These are phyloP conservation scores for Daldinia sp. DNA, from an alignment of 2,329 filamentous ascomycete species.

Conservation along the genomic window DNA sequence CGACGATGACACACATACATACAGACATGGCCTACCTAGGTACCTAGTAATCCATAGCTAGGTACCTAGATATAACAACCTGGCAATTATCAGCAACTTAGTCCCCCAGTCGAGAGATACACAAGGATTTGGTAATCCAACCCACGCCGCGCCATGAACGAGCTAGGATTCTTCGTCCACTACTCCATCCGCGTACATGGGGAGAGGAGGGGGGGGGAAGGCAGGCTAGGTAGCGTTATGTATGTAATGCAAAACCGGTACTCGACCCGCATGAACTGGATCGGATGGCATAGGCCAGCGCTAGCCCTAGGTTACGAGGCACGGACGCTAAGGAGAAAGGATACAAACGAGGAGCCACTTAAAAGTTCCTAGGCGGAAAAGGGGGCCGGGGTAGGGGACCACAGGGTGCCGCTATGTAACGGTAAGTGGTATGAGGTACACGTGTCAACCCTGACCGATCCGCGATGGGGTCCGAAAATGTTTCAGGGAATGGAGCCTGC, in stretches of 20 bases:
- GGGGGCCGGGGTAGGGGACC: constrained; percentile 6
- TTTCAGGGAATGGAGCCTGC: background rate
- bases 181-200: background rate
- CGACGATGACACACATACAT: constrained; percentile 16
- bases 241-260: constrained; percentile 17
- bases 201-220: too few relatives aligned
- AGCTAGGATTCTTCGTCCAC: background rate
- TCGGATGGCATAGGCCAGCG: constrained; percentile 1
- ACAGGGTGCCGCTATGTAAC: background rate
- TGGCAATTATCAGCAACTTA: constrained; percentile 6
- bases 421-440: constrained; percentile 2
- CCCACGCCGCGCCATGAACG: background rate
- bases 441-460: constrained; percentile 6
- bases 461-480: background rate
- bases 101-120: constrained; percentile 1
- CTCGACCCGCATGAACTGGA: constrained; percentile 26
- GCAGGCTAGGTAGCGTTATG: too few relatives aligned
- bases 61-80: background rate
- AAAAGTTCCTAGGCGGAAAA: constrained; percentile 7
- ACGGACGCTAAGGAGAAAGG: constrained; percentile 13
- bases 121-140: constrained; percentile 2
- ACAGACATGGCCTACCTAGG: too few relatives aligned
- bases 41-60: too few relatives aligned
- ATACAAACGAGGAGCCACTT: too few relatives aligned
- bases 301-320: constrained; percentile 9